Evolutionary conservation across 2,329 filamentous ascomycete species (phyloP).

Genomic region (Whalleya microplaca): DNA sequence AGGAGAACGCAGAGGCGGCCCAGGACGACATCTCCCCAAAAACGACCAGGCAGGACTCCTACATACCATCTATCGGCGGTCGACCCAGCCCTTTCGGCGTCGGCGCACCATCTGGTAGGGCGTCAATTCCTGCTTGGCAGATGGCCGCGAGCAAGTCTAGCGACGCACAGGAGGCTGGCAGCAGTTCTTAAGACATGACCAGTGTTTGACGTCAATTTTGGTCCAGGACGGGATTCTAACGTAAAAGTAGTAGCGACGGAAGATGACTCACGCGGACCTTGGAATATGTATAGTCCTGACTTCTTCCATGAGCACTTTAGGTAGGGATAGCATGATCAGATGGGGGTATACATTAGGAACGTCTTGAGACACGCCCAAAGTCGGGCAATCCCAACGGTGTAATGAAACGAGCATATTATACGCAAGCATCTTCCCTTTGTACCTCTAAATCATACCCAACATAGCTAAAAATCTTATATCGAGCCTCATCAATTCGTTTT

Average conservation of each 20-base stretch:
- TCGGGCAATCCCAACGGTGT: too few relatives aligned
- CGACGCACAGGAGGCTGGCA: slow-evolving; percentile 29
- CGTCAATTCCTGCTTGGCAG: slow-evolving; percentile 80
- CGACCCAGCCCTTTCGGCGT: slow-evolving; percentile 54
- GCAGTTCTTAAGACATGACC: slow-evolving; percentile 22
- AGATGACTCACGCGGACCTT: not conserved
- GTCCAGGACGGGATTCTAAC: too few relatives aligned
- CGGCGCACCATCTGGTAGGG: slow-evolving; percentile 56
- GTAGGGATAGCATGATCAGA: not conserved
- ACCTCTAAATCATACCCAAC: too few relatives aligned
- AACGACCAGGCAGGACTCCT: slow-evolving; percentile 36
- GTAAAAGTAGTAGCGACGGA: not conserved
- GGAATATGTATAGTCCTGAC: not conserved
- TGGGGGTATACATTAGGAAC: not conserved
- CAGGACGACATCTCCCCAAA: slow-evolving; percentile 34
- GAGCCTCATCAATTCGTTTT: too few relatives aligned
- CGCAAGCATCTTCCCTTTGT: too few relatives aligned
- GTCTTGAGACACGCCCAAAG: not conserved
- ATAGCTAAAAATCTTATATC: too few relatives aligned
- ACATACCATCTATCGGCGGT: slow-evolving; percentile 41
- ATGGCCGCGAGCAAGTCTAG: slow-evolving; percentile 63
- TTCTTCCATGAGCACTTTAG: not conserved
- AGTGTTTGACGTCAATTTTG: not conserved
- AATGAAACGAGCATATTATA: too few relatives aligned
- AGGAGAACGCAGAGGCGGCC: slow-evolving; percentile 36